Evolutionary conservation across 2,329 filamentous ascomycete genomes (phyloP), one percentile per base, ranked within the genome.

Genomic region (Pseudocercospora vitis): DNA sequence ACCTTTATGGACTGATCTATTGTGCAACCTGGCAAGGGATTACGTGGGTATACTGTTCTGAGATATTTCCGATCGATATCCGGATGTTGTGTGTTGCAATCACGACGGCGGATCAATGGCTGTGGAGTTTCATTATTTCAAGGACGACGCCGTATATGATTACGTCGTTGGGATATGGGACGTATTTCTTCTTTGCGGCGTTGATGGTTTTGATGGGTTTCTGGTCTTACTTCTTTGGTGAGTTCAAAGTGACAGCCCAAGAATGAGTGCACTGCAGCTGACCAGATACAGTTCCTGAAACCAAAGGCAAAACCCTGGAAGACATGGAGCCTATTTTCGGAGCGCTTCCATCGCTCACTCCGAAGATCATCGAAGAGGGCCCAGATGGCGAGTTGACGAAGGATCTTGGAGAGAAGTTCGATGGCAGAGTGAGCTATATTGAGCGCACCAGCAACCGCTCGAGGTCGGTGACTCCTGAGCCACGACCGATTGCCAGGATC

Each of bases 221-320:
- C 46, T 56, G 53, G 85, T 84, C 31, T 50, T 50, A 48, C 24
- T 32, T 37, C 51, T 7, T 35, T 46, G 31, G 35, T 35, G 31
- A 19, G 23, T 28, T 11, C 35, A 16, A 14, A 29, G 12, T 11
- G 19, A 19, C 18, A 40, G 23, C 11, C 11, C 16, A 4, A n/a
- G 35, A 40, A 11, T 11, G 9, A 23, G 12, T 24, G 19, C 2
- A 18, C n/a, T 32, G 9, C 45, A 28, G 23, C 19, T 37, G 19
- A 21, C 12, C 19, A 2, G n/a, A n/a, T 3, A 40, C 11, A 28
- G 78, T 87, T 9, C 86, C 86, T 0, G 85, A 89, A 70, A 89
- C 86, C 7, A 88, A 88, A 74, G 85, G 85, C 24, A 56, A 56
- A 39, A 56, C 50, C 2, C 21, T 59, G 7, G 56, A 59, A 33